Conservation (phyloP, 495 filamentous ascomycete species). For the Pyrenopolyporus hunteri region DNA sequence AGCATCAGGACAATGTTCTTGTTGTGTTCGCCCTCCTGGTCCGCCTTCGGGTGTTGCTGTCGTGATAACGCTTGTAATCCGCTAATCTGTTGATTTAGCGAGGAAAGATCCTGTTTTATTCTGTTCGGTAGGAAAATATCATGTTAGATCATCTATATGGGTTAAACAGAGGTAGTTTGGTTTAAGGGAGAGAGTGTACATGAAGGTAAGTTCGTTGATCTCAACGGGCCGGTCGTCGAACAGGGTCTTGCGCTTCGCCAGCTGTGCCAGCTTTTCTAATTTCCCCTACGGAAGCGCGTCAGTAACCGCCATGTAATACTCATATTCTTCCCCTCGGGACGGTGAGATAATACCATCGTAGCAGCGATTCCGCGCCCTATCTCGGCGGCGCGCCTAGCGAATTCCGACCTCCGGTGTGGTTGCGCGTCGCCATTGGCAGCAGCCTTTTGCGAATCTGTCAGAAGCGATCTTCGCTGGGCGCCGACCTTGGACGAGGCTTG, state of each 20-base stretch:
- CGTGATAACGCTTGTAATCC: constrained; percentile 71
- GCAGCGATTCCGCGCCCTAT: constrained; percentile 88
- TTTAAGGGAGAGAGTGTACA: constrained; percentile 21
- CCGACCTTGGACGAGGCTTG: constrained; percentile 72
- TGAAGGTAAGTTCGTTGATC: constrained; percentile 89
- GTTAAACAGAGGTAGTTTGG: constrained; percentile 14
- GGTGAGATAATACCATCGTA: constrained; percentile 65
- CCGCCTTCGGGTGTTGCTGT: constrained; percentile 74
- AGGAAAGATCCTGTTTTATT: constrained; percentile 95
- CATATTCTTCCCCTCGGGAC: neutral
- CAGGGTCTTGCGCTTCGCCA: constrained; percentile 94
- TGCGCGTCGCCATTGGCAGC: constrained; percentile 68
- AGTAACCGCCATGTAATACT: neutral
- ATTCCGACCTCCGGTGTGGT: constrained; percentile 67
- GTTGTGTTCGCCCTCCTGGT: constrained; percentile 95
- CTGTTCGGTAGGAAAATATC: constrained; percentile 60
- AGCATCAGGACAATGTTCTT: constrained; percentile 94
- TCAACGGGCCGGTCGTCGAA: constrained; percentile 97
- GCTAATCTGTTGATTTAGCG: constrained; percentile 85
- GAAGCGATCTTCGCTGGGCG: constrained; percentile 78
- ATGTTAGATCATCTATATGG: constrained; percentile 4
- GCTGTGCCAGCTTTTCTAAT: constrained; percentile 85
- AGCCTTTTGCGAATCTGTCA: constrained; percentile 73
- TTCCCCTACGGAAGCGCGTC: constrained; percentile 59
- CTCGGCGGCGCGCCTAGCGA: constrained; percentile 85